phyloP scores from a whole-genome alignment of 805 yeast species.

The Yarrowia sp. region DNA sequence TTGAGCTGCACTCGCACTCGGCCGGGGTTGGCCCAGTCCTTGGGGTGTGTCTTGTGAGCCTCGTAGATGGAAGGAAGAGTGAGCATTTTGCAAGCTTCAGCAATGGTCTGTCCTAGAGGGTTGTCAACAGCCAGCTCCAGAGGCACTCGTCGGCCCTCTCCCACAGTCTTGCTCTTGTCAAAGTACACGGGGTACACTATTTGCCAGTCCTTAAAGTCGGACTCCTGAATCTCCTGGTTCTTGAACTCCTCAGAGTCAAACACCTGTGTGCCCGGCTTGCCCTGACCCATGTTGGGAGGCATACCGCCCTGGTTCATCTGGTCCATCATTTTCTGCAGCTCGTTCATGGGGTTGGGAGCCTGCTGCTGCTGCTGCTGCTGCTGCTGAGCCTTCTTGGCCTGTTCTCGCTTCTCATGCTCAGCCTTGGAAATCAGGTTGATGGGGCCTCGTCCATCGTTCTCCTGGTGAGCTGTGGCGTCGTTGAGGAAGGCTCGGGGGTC shows the following conservation, averaged over 20 bases:
- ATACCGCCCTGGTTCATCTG: constrained; percentile 22
- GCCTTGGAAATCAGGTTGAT: constrained; percentile 27
- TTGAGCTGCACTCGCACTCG: constrained; percentile 75
- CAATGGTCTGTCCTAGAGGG: constrained; percentile 80
- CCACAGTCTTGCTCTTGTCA: constrained; percentile 69
- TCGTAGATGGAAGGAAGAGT: constrained; percentile 41
- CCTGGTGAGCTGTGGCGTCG: constrained; percentile 25
- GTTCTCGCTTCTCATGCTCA: constrained; percentile 27
- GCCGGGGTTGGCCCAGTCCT: constrained; percentile 98
- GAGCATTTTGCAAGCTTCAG: constrained; percentile 59
- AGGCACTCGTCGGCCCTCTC: constrained; percentile 81
- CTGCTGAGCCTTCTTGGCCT: constrained; percentile 27
- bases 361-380: constrained; percentile 28
- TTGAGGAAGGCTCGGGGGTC: constrained; percentile 54
- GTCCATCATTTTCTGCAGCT: constrained; percentile 28
- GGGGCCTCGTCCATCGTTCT: constrained; percentile 27
- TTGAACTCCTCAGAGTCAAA: constrained; percentile 43
- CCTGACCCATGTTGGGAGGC: constrained; percentile 22
- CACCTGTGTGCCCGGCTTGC: constrained; percentile 28
- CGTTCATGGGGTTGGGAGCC: constrained; percentile 26
- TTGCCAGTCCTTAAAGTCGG: constrained; percentile 59
- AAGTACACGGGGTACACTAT: constrained; percentile 89
- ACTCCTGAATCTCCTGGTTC: constrained; percentile 55
- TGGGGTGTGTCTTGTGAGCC: constrained; percentile 88
- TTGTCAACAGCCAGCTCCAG: constrained; percentile 68